Evolutionary conservation across 306 rosid genomes (phyloP).

Genomic region (Prosopis cineraria): DNA sequence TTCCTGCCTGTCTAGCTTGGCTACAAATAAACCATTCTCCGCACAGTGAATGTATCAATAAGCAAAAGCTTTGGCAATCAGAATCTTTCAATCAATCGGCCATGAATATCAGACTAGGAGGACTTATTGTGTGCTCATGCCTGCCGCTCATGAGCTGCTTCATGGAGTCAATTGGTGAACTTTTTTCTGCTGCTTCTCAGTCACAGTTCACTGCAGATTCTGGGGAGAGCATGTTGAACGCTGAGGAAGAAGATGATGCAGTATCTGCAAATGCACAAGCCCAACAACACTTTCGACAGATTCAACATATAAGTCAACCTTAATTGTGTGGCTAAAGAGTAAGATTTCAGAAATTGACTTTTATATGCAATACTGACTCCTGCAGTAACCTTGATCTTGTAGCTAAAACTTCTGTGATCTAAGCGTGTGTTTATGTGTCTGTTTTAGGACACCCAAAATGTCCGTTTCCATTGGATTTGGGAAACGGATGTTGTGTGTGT

Average conservation of each 20-base stretch:
- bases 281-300: constrained; percentile 46
- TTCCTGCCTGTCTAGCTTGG: constrained; percentile 18
- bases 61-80: neutral
- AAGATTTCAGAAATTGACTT: neutral
- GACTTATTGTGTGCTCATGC: constrained; percentile 29
- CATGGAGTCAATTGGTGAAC: constrained; percentile 31
- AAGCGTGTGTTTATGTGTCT: neutral
- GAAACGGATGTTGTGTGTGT: no score
- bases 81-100: neutral
- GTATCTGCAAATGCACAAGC: constrained; percentile 40
- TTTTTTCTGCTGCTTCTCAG: constrained; percentile 36
- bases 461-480: no score
- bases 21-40: constrained; percentile 30
- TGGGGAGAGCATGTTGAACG: constrained; percentile 20
- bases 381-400: neutral
- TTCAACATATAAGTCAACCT: constrained; percentile 38
- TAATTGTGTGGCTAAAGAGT: neutral
- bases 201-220: constrained; percentile 18
- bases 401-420: neutral
- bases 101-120: constrained; percentile 41
- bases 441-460: no score
- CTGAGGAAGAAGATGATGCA: constrained; percentile 32
- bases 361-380: neutral
- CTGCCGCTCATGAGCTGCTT: constrained; percentile 34
- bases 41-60: neutral